phyloP scores from a whole-genome alignment of 1,139 yeast genomes.

The Insectozyma bohioensis region DNA sequence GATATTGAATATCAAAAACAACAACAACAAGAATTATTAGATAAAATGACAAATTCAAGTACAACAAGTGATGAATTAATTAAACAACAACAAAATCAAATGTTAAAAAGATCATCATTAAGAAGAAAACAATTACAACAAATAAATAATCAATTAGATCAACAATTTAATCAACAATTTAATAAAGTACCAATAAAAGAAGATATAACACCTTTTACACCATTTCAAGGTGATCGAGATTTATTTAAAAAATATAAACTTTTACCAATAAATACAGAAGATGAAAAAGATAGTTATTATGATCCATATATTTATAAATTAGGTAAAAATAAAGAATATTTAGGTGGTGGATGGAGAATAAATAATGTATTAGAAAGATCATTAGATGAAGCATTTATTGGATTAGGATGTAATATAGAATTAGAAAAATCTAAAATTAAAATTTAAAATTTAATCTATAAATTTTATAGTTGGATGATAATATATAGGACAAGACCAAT shows the following conservation, averaged over 20 bases:
- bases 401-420: slow-evolving; percentile 77
- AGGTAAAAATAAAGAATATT: slow-evolving; percentile 63
- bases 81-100: slow-evolving; percentile 37
- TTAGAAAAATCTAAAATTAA: slow-evolving; percentile 47
- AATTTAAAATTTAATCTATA: slow-evolving; percentile 21
- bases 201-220: slow-evolving; percentile 75
- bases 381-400: slow-evolving; percentile 85
- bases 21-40: slow-evolving; percentile 69
- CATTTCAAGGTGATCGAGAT: slow-evolving; percentile 88
- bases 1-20: slow-evolving; percentile 55
- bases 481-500: slow-evolving; percentile 71
- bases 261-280: slow-evolving; percentile 24
- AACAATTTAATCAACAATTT: slow-evolving; percentile 27
- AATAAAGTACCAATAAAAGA: slow-evolving; percentile 17
- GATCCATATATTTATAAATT: slow-evolving; percentile 54
- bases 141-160: slow-evolving; percentile 52
- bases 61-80: slow-evolving; percentile 55
- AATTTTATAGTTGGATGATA: slow-evolving; percentile 64
- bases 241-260: slow-evolving; percentile 36
- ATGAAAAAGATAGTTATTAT: slow-evolving; percentile 43
- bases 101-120: slow-evolving; percentile 62
- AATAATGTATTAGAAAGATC: slow-evolving; percentile 72
- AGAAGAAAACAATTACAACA: slow-evolving; percentile 68
- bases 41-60: slow-evolving; percentile 57
- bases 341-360: slow-evolving; percentile 84